A percentile compares a stretch with the other conserved stretches of the same genome.
Evolutionary conservation across 139 green algal species (phyloP).

Genomic region (Tetraselmis striata): DNA sequence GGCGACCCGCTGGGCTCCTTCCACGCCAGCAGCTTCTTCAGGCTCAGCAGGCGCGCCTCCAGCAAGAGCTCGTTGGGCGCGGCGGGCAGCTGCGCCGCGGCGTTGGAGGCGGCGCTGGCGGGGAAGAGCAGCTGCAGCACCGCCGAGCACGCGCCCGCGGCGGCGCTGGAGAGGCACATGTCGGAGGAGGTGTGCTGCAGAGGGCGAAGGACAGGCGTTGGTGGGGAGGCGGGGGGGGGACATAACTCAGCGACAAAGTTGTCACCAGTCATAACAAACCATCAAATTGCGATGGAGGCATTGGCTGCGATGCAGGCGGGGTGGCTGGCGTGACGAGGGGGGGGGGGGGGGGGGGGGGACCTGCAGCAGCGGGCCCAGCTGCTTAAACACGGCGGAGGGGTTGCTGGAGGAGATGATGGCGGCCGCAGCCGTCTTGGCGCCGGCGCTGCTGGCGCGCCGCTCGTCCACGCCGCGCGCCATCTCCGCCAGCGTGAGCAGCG

Average conservation of each 20-base stretch:
- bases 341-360: neutral
- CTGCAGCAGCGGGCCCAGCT: constrained; percentile 15
- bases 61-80: neutral
- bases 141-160: neutral
- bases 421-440: neutral
- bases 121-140: neutral
- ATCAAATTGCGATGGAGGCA: too few relatives aligned
- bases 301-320: too few relatives aligned
- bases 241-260: too few relatives aligned
- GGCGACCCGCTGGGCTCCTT: neutral
- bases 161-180: neutral
- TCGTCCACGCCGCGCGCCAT: constrained; percentile 25
- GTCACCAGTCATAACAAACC: too few relatives aligned
- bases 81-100: neutral
- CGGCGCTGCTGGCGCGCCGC: neutral
- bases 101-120: neutral
- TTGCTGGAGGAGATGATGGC: neutral
- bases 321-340: neutral
- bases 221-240: neutral
- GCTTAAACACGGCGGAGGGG: constrained; percentile 4
- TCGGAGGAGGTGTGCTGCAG: neutral
- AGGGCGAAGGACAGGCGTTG: neutral
- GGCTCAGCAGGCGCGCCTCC: neutral
- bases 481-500: constrained; percentile 41
- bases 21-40: neutral